Percentiles rank a stretch among this genome's conserved stretches.
phyloP scores from a whole-genome alignment of 1,284 basidiomycete species.

The Thelephora terrestris region DNA sequence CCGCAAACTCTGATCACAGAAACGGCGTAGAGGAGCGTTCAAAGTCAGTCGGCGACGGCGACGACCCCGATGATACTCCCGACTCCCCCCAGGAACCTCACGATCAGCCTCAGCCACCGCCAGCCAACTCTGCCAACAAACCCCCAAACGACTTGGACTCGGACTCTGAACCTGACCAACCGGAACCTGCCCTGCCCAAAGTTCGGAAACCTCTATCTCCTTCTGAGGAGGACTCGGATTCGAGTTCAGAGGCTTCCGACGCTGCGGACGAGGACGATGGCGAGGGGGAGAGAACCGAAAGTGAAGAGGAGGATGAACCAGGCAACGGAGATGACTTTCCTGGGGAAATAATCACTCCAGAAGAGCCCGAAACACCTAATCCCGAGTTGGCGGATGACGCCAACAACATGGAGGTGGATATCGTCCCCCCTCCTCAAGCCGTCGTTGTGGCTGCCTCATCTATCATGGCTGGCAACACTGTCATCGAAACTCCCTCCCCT shows the following conservation, averaged over 20 bases:
- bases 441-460: conserved; percentile 35
- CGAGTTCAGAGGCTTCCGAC: conserved; percentile 23
- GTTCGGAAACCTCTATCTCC: not conserved
- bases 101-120: conserved; percentile 6
- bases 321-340: conserved; percentile 4
- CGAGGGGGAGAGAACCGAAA: conserved; percentile 17
- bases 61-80: conserved; percentile 35
- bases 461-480: conserved; percentile 39
- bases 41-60: conserved; percentile 54
- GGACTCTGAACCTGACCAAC: conserved; percentile 18
- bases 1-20: conserved; percentile 37
- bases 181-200: not conserved
- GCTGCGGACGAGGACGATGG: conserved; percentile 19
- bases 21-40: conserved; percentile 45
- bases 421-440: conserved; percentile 26
- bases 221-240: conserved; percentile 21
- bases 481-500: conserved; percentile 29
- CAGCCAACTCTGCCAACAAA: conserved; percentile 13
- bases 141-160: conserved; percentile 17
- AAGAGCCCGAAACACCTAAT: conserved; percentile 4
- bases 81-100: not conserved
- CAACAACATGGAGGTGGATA: conserved; percentile 27
- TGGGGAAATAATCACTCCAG: conserved; percentile 3
- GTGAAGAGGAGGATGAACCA: conserved; percentile 10
- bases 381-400: conserved; percentile 10